Base-by-base conservation (phyloP, 345 rosid genomes). In the Ceriops decandra region DNA sequence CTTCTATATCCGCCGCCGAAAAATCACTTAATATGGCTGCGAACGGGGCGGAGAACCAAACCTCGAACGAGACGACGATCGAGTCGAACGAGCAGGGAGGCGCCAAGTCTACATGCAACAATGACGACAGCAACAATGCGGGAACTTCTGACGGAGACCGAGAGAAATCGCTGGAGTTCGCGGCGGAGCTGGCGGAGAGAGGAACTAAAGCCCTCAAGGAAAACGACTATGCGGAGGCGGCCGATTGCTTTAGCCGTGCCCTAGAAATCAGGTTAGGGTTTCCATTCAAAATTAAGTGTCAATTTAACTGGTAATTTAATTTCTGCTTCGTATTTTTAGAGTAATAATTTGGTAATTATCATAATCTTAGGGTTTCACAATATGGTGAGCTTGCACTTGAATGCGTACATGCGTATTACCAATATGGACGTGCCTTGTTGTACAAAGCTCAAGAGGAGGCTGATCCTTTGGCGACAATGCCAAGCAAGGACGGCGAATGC, bases 391-490 rank as follows among this genome's bases (percentile, higher is more conserved):
- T 90, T 49, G 86, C 87, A 33, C 53, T 64, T 32, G 97, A 87
- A 74, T 92, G 98, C 46, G 53, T 86, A 20, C 82, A 79, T 30
- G 84, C 97, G 0, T 92, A 90, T 79, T 90, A 87, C 76, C 86
- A 82, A 32, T 95, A 90, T 74, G 99, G 98, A 57, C 84, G 85
- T 64, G 90, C 96, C 1, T 79, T 95, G 16, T 71, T 92, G 66
- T 88, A 83, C 66, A 92, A 92, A 81, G 98, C 96, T 71, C 97
- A 90, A 59, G 97, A 91, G 72, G 97, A 92, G 84, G 81, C 93
- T 63, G 99, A 88, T 85, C 97, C 97, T 21, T 69, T 90, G 76
- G 99, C 77, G 65, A 58, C 82, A 72, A 76, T 92, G 67, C 88
- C 98, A 0, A 85, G 87, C 81, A 91, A 85, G 82, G 92, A 85